phyloP scores from a whole-genome alignment of 2,329 filamentous ascomycete species.

The Cercospora janseana region DNA sequence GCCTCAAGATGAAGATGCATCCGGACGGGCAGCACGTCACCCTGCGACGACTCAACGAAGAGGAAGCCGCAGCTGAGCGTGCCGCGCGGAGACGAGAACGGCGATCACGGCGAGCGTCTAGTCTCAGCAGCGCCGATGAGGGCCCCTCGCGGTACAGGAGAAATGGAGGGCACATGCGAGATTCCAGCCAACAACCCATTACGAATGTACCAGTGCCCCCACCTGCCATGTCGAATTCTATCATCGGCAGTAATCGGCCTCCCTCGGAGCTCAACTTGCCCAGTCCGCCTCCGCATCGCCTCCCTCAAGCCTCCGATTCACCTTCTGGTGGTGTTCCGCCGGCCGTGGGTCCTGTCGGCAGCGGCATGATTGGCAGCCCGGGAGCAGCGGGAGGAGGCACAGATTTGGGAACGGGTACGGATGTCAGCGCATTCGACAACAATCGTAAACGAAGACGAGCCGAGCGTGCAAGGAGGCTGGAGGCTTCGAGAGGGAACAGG shows the following conservation, averaged over 20 bases:
- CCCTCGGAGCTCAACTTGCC: conserved; percentile 35
- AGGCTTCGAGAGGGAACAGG: conserved; percentile 38
- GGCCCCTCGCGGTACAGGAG: conserved; percentile 24
- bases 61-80: conserved; percentile 61
- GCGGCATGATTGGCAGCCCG: conserved; percentile 37
- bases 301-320: conserved; percentile 18
- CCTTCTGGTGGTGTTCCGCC: conserved; percentile 15
- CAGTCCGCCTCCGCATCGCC: conserved; percentile 20
- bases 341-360: conserved; percentile 29
- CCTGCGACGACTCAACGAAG: conserved; percentile 58
- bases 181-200: conserved; percentile 35
- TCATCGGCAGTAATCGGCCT: conserved; percentile 24
- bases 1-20: conserved; percentile 65
- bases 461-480: conserved; percentile 47
- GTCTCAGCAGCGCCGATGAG: conserved; percentile 41
- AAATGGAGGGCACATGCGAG: conserved; percentile 21
- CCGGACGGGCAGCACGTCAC: conserved; percentile 63
- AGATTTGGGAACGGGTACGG: conserved; percentile 41
- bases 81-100: conserved; percentile 54
- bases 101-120: conserved; percentile 36
- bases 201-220: conserved; percentile 35
- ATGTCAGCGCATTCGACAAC: conserved; percentile 50
- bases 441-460: conserved; percentile 55
- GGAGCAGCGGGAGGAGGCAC: conserved; percentile 41
- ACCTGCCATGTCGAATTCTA: conserved; percentile 29